Base-by-base conservation (phyloP, 805 yeast species). In the Lipomyces anomalus region DNA sequence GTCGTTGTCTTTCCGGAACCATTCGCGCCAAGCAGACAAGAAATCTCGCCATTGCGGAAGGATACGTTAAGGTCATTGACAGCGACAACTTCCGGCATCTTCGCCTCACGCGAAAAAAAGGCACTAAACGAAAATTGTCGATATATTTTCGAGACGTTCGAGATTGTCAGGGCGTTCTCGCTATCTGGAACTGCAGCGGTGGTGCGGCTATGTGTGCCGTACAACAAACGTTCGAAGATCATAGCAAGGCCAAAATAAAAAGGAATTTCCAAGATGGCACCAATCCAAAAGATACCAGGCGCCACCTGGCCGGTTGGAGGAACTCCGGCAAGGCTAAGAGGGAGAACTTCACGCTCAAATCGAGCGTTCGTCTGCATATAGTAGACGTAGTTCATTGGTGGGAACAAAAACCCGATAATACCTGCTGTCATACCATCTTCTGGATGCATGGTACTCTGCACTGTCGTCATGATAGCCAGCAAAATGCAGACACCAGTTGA, bases 1-100 rank as follows among this genome's bases (percentile, higher is more conserved):
- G 67, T 63, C 3, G 68, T 64, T 4, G 68, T 64, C 44, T 64
- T 64, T 17, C 68, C 68, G 2, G 67, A 63, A 4, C 68, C 68
- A 52, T 64, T 64, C 6, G 68, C 61, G 22, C 68, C 68, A 1
- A 64, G 55, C 17, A 64, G 44, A 40, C 66, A 59, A n/a, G 61
- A 53, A 21, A 64, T 61, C 42, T 64, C 64, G 16, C 67, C 68
- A 13, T 38, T 34, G 11, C 50, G 47, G 26, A 64, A 55, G 4
- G 30, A 26, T 6, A 60, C 44, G 20, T 57, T 45, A 21, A 64
- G 40, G 21, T 61, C 52, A 37, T 59, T 50, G 13, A 64, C 66
- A 22, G 68, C 68, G 3, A 48, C 54, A 4, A 64, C 57, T 1
- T 48, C 48, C 6, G 42, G 13, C 3, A 22, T 29, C 20, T 23